phyloP scores from a whole-genome alignment of 2,329 filamentous ascomycete genomes.

The Talaromyces rugulosus region DNA sequence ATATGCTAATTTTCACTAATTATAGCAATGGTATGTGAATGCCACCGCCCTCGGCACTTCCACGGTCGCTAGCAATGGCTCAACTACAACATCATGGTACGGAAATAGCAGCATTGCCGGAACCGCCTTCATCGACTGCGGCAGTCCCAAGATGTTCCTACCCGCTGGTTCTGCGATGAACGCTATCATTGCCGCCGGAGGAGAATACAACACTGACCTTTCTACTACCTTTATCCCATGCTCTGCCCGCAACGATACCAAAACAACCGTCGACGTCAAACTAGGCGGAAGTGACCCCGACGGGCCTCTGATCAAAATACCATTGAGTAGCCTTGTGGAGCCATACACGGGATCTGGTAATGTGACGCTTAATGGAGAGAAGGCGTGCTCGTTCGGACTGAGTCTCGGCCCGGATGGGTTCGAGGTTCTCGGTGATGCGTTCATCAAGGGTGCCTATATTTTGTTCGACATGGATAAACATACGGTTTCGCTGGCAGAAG shows the following conservation, averaged over 20 bases:
- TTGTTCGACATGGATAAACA: neutral
- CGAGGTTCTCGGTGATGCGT: constrained; percentile 3
- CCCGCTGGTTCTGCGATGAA: neutral
- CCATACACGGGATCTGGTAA: neutral
- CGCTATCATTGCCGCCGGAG: neutral
- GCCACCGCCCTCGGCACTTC: neutral
- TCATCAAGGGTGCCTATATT: neutral
- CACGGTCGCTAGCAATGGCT: neutral
- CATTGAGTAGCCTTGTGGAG: neutral
- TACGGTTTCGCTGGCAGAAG: neutral
- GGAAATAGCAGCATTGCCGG: neutral
- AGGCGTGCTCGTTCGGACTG: neutral
- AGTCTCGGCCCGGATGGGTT: neutral
- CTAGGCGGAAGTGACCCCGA: constrained; percentile 1
- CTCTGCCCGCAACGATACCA: neutral
- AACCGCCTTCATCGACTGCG: constrained; percentile 2
- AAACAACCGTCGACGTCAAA: neutral
- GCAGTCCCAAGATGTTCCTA: neutral
- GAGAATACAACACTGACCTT: neutral
- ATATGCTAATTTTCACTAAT: neutral
- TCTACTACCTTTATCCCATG: neutral
- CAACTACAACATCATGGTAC: neutral
- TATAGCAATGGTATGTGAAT: constrained; percentile 2
- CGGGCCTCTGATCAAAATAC: neutral
- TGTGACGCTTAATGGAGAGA: neutral